A percentile compares a stretch with the other conserved stretches of the same genome.
These are phyloP conservation scores for Paramicrosporidium saccamoebae DNA, from an alignment of 371 early-diverging fungal genomes.

Conservation along the genomic window DNA sequence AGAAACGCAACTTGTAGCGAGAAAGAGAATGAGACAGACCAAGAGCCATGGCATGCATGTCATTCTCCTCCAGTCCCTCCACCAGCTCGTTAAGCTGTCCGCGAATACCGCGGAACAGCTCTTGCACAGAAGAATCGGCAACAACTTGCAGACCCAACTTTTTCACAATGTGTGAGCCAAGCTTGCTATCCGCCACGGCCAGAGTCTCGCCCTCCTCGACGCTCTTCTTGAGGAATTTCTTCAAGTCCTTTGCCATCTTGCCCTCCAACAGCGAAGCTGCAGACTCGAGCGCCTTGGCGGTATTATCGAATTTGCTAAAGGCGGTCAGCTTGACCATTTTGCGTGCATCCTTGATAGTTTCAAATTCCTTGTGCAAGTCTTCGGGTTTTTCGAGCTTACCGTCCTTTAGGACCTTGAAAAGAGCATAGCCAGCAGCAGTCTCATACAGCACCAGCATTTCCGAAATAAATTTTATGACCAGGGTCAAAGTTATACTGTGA, in stretches of 20 bases:
- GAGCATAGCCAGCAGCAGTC: conserved; percentile 55
- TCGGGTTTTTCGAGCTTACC: conserved; percentile 33
- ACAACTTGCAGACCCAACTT: conserved; percentile 64
- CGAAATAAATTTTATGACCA: conserved; percentile 1
- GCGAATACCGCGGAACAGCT: conserved; percentile 78
- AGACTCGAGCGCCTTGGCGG: conserved; percentile 71
- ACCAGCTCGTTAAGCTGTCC: conserved; percentile 37
- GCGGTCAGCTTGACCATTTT: conserved; percentile 61
- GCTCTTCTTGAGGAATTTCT: conserved; percentile 49
- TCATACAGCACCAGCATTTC: conserved; percentile 48
- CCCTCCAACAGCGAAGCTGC: conserved; percentile 81
- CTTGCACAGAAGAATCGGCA: conserved; percentile 43
- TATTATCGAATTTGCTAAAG: conserved; percentile 84
- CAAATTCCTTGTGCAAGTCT: conserved; percentile 32
- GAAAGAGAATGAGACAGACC: conserved; percentile 27
- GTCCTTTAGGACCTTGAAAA: conserved; percentile 53
- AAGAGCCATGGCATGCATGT: conserved; percentile 36
- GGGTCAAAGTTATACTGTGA: not conserved
- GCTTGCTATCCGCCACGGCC: conserved; percentile 68
- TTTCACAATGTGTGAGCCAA: conserved; percentile 67
- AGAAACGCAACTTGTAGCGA: conserved; percentile 66
- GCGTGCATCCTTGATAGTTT: conserved; percentile 35
- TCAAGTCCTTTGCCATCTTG: conserved; percentile 62
- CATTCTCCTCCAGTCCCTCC: conserved; percentile 30
- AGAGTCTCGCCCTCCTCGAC: conserved; percentile 42